Base-by-base conservation (phyloP, 768 basidiomycete species). In the Pleurotus sapidus region DNA sequence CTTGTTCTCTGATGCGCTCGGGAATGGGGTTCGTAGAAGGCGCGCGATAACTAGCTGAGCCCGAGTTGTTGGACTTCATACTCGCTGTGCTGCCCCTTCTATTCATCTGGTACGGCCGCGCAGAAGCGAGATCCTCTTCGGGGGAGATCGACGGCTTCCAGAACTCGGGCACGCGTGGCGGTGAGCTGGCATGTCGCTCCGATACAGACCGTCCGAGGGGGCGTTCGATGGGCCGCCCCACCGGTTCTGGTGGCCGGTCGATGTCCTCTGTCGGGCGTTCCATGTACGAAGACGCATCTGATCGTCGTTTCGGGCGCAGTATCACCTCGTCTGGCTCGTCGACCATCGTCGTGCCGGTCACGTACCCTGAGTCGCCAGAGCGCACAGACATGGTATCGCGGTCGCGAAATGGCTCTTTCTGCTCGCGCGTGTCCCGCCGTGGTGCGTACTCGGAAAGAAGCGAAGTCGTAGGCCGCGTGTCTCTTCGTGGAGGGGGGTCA, bases 31-130 rank as follows among this genome's bases (percentile, higher is more conserved):
- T 74, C 23, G 72, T 61, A 12, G 74, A 74, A 0, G 76, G 66
- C 1, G 76, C 70, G 11, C 80, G 79, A 50, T 73, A 73, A 8
- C 71, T 67, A 12, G 66, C 70, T 18, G 74, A 74, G 18, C 78
- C 75, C 34, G 68, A 71, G 24, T 54, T 54, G 24, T 54, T 54
- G 8, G 80, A 81, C n/a, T 74, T 72, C 18, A 74, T 76, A 59
- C 83, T 83, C 11, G 82, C 73, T 5, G 70, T 76, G 59, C 83
- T 84, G 43, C 77, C 75, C 8, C 77, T 74, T 55, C 78, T 67
- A 1, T 76, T 77, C 23, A 82, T 68, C 11, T 70, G 67, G 57
- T 73, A 74, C 3, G 78, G 70, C 54, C 75, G 77, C 1, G 75
- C 74, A 42, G 71, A 64, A 11, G 73, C 64, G 0, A 68, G 67